Evolutionary conservation across 2,329 filamentous ascomycete genomes (phyloP), one percentile per base, ranked within the genome.

Genomic region (Ascochyta pisi): DNA sequence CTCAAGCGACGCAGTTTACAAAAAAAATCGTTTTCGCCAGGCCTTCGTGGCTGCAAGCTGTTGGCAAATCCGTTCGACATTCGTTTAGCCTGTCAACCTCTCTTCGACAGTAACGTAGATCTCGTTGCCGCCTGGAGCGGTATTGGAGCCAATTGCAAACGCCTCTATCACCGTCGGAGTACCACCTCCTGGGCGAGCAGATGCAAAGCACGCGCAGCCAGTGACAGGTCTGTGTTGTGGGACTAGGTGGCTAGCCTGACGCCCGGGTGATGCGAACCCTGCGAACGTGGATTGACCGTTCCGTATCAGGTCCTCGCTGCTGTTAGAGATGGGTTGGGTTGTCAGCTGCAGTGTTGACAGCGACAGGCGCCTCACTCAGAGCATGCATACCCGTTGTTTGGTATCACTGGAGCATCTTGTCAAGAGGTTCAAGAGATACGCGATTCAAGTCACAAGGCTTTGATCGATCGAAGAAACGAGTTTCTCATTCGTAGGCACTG

Each of bases 121-220:
- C 19, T 16, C 41, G 8, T 34, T 37, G 19, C 41, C 38, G 37
- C 31, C 19, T 19, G 19, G 19, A 19, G 19, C 19, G 19, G 19
- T 19, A 19, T n/a, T n/a, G 26, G 37, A 31, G 41, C 23, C 31
- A 19, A 51, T 26, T 38, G 42, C 47, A 37, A 47, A 43, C 35
- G 35, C 35, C 41, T 46, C 38, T 4, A 31, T 42, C 24, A 42
- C 26, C 22, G 39, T 24, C 24, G 29, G 10, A 38, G 22, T 16
- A 46, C 33, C 15, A 43, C 33, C 16, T 34, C 12, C 19, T 47
- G 53, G 53, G 53, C 53, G 53, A 56, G 43, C 47, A 56, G 53
- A 5, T 47, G 12, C 19, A 24, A 22, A 31, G 7, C 29, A 29
- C 8, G 33, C 12, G 35, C 15, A 35, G 27, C 39, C 27, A 55